Evolutionary conservation across 2,329 filamentous ascomycete genomes (phyloP), one percentile per base, ranked within the genome.

Genomic region (Aspergillus candidus): DNA sequence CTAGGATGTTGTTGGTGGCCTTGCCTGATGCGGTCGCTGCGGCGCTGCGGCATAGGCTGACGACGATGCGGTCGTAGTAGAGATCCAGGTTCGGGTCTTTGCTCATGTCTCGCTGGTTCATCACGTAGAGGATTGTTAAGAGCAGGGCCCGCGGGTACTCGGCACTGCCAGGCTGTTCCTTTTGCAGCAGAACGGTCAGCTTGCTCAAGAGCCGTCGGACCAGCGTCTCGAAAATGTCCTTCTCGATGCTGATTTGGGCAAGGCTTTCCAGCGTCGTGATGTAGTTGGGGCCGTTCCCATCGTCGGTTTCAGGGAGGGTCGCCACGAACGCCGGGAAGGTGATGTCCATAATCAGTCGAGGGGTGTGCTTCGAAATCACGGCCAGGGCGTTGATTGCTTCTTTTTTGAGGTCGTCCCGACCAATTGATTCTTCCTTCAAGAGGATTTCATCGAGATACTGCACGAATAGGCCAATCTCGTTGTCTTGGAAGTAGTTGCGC

Each of bases 261-360:
- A 86, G 75, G 1, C 73, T 79, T 54, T 84, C 81, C 17, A 86
- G 65, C 0, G 79, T 77, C 4, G 73, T 65, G n/a, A 75, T 55
- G 54, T 82, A 82, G 5, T 62, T 60, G 6, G 55, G 56, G 8
- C 69, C 62, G 3, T 66, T 65, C 13, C 73, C 71, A n/a, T 67
- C 63, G 44, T 76, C 75, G 2, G 66, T 68, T 47, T 82, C 80
- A 1, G 82, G 82, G 3, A 86, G 63, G 32, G 77, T 75, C 3
- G 80, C 79, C 62, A 84, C 74, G 57, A 85, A 83, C 4, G 78
- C 77, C 18, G 82, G 82, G 54, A 85, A 79, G 0, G 80, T 79
- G 44, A 80, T 80, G 37, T 82, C 75, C 54, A 82, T 76, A 22
- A 85, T 78, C 10, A 82, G 64, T 37, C 75, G 72, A 13, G 81